Evolutionary conservation across 202 grass and related monocot genomes (phyloP), one percentile per base, ranked within the genome.

Genomic region (Panicum virgatum): DNA sequence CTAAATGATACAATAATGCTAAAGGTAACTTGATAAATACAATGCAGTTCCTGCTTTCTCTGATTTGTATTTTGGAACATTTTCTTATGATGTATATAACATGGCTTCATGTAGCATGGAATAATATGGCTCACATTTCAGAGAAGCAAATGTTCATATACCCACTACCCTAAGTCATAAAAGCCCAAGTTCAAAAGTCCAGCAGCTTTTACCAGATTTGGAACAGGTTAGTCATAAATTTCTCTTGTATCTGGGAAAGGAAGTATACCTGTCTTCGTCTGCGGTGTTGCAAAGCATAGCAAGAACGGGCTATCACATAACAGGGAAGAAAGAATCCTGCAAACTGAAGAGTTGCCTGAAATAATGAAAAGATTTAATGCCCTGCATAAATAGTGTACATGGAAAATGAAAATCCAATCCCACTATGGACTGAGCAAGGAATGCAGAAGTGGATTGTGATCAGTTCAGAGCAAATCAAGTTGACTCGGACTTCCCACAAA

Each of bases 231-330:
- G 11, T 26, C 61, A 34, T 27, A 53, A 12, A 14, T 44, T 75
- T n/a, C 51, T 22, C 20, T 9, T 37, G 30, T 27, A 64, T 72
- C 22, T 40, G 42, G 32, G 50, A n/a, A n/a, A n/a, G n/a, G n/a
- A 88, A 60, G 42, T 53, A 52, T 89, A 99, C 96, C 92, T 91
- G 92, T 85, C 89, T 90, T 78, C 93, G 85, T 72, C 96, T 78
- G 37, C 87, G 77, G 80, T 83, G 92, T 75, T 93, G 89, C 39
- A 93, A 87, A 74, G 90, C 68, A 39, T 93, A 99, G 75, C 96
- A 99, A 6, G 89, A 99, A 42, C 90, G 89, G 15, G 91, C 89
- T 84, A 99, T 94, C 56, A 99, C 90, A 86, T 96, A 99, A 76
- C 96, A 99, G 30, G 96, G 96, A 72, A 98, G 83, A 60, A 99